These are phyloP conservation scores for Austropuccinia psidii DNA, from an alignment of 1,284 basidiomycete genomes.

Conservation along the genomic window DNA sequence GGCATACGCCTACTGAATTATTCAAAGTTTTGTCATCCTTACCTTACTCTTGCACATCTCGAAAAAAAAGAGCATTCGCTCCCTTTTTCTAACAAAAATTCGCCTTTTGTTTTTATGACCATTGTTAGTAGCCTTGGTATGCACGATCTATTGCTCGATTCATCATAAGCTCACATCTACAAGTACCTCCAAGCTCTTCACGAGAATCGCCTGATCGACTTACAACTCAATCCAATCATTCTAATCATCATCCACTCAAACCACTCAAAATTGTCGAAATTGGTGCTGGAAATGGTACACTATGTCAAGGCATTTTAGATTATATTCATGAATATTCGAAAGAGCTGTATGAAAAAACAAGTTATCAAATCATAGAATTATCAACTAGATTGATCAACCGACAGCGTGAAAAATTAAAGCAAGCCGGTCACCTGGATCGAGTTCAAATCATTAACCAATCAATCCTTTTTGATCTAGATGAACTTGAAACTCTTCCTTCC, in stretches of 20 bases:
- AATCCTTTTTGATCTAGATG: constrained; percentile 44
- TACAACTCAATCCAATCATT: constrained; percentile 68
- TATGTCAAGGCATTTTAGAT: constrained; percentile 78
- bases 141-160: constrained; percentile 82
- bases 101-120: constrained; percentile 12
- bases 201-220: constrained; percentile 84
- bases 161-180: constrained; percentile 18
- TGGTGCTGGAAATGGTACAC: constrained; percentile 91
- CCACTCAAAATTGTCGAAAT: constrained; percentile 94
- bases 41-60: neutral
- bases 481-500: constrained; percentile 52
- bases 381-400: constrained; percentile 65
- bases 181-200: constrained; percentile 55
- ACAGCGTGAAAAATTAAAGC: constrained; percentile 53
- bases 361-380: constrained; percentile 91
- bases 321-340: constrained; percentile 71
- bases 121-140: constrained; percentile 70
- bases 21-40: constrained; percentile 66
- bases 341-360: constrained; percentile 80
- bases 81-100: neutral
- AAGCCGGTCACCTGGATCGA: constrained; percentile 11
- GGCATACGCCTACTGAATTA: constrained; percentile 97
- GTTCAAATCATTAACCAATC: constrained; percentile 31
- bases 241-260: constrained; percentile 30
- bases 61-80: neutral